A percentile compares a stretch with the other conserved stretches of the same genome.
Evolutionary conservation across 2,329 filamentous ascomycete species (phyloP).

Genomic region (Colletotrichum sp.): DNA sequence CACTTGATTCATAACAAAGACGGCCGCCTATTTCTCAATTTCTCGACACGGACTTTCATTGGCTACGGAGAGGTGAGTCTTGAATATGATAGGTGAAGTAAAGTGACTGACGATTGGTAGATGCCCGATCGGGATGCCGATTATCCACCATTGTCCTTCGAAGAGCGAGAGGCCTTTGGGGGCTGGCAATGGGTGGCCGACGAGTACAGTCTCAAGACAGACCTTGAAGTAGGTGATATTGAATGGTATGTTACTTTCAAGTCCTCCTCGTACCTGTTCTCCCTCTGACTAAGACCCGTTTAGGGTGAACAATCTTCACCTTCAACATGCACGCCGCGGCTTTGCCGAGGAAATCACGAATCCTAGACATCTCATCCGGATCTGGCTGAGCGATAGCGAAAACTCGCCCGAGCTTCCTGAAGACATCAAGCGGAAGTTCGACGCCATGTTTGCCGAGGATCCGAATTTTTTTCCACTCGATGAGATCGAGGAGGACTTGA

Average conservation of each 20-base stretch:
- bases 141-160: not conserved
- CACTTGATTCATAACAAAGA: not conserved
- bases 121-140: not conserved
- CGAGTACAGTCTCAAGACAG: not conserved
- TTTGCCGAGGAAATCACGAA: not conserved
- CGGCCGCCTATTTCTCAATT: not conserved
- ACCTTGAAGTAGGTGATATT: not conserved
- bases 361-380: not conserved
- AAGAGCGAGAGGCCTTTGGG: not conserved
- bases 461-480: not conserved
- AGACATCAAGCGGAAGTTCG: not conserved
- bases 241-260: not conserved
- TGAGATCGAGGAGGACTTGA: not conserved
- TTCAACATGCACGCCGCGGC: not conserved
- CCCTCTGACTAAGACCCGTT: not conserved
- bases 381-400: not conserved
- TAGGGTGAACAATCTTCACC: not conserved
- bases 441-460: not conserved
- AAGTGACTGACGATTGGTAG: not conserved
- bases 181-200: not conserved
- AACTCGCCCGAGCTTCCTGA: not conserved
- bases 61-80: not conserved
- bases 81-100: accelerated
- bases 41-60: not conserved
- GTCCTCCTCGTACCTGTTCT: accelerated